Percentiles rank a stretch among this genome's conserved stretches.
Evolutionary conservation across 768 basidiomycete species (phyloP).

Genomic region (Fomitopsis pulvina): DNA sequence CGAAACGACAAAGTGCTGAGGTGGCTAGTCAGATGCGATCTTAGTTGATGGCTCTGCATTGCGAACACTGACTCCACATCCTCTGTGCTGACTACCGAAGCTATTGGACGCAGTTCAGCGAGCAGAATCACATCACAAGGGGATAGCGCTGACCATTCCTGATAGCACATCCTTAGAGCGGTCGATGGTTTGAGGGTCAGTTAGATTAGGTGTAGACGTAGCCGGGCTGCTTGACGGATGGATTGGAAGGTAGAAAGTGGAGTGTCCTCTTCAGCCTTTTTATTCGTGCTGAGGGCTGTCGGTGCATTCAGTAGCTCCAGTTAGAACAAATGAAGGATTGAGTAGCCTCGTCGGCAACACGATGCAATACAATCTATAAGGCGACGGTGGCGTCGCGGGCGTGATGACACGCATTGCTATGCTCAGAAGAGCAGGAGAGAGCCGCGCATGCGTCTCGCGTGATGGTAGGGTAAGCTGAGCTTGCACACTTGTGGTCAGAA

Average conservation of each 20-base stretch:
- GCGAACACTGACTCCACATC: conserved; percentile 17
- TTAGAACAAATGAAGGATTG: not conserved
- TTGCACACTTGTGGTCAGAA: not conserved
- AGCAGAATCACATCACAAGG: not conserved
- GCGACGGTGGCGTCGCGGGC: not conserved
- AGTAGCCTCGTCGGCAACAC: not conserved
- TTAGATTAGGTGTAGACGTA: not conserved
- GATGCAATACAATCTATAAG: not conserved
- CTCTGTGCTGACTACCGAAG: conserved; percentile 21
- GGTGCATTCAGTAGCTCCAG: not conserved
- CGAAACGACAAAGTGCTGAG: conserved; percentile 54
- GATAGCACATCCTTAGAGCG: conserved; percentile 18
- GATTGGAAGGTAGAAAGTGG: not conserved
- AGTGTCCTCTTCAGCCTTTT: not conserved
- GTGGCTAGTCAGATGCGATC: not conserved
- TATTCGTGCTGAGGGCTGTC: not conserved
- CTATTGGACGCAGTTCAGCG: conserved; percentile 7
- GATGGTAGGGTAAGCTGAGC: not conserved
- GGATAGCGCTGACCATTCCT: conserved; percentile 16
- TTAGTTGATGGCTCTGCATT: not conserved
- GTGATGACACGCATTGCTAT: not conserved
- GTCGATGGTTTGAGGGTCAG: not conserved
- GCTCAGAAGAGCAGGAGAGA: not conserved
- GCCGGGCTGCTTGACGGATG: not conserved
- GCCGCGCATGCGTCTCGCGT: not conserved